Percentiles rank a stretch among this genome's conserved stretches.
phyloP scores from a whole-genome alignment of 495 filamentous ascomycete genomes.

The Tuber aestivum region DNA sequence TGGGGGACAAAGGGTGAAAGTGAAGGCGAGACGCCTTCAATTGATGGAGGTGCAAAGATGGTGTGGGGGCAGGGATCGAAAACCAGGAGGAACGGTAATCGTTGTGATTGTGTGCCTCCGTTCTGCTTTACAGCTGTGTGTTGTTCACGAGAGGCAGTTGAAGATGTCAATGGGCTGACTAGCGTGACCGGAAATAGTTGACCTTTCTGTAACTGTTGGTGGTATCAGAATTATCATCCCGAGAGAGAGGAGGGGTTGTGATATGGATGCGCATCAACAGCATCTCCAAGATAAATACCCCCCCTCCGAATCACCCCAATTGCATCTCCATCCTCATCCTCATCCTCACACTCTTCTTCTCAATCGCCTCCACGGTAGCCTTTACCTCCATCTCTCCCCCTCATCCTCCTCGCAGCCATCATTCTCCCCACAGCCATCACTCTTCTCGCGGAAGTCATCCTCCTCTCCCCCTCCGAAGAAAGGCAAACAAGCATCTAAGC shows the following conservation, averaged over 20 bases:
- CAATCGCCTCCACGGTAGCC: not conserved
- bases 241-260: conserved; percentile 23
- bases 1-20: conserved; percentile 31
- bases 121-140: conserved; percentile 43
- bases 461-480: conserved; percentile 21
- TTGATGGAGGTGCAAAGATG: conserved; percentile 27
- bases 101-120: conserved; percentile 42
- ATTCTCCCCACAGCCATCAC: too few species aligned
- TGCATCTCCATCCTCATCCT: conserved; percentile 30
- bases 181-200: conserved; percentile 42
- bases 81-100: conserved; percentile 40
- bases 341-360: conserved; percentile 7
- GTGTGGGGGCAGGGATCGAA: conserved; percentile 37
- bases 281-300: conserved; percentile 42
- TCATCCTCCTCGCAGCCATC: not conserved
- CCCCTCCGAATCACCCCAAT: conserved; percentile 33
- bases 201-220: conserved; percentile 40
- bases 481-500: conserved; percentile 20
- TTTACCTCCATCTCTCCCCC: not conserved
- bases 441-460: conserved; percentile 10
- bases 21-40: conserved; percentile 34
- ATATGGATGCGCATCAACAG: conserved; percentile 37
- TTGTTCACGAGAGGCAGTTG: conserved; percentile 40
- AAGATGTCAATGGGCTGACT: conserved; percentile 38
- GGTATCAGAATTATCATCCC: conserved; percentile 33